Evolutionary conservation across 306 rosid genomes (phyloP), one percentile per base, ranked within the genome.

Genomic region (Prunus mume): DNA sequence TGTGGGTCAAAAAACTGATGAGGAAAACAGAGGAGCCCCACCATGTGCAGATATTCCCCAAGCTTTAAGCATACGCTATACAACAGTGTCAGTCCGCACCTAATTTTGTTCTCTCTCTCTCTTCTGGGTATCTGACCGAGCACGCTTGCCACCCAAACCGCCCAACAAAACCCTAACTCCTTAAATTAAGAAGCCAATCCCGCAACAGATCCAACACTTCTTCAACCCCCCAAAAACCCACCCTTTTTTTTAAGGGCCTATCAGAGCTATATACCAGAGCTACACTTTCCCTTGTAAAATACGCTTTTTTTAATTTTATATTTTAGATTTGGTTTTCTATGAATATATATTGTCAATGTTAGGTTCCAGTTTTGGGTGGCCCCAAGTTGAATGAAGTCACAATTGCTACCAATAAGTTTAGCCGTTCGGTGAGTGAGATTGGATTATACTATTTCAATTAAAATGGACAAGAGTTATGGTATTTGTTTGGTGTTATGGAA

Each of bases 21-120:
- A 13, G 15, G 38, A 25, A 24, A 62, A 3, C 27, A 74, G 18
- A 46, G 30, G 30, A 12, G 18, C 20, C 69, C 30, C 72, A 28
- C 66, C 82, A 78, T 63, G 72, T 78, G 81, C 57, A 62, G 38
- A 62, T 71, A 71, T 78, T 78, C 76, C 70, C n/a, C 0, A 0
- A 70, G 17, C 71, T 71, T 15, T 8, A 19, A 46, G 72, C 76
- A 51, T 15, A 30, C 25, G 9, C 72, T 4, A 32, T 8, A 65
- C 11, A 19, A n/a, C 0, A 34, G 41, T 6, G 41, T 34, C 41
- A 63, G 30, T 52, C 6, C 7, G 7, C 22, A 47, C 79, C 65
- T 20, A 64, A 64, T 65, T 34, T 30, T 47, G 22, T 24, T 25
- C 25, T 71, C 20, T 71, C 20, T 51, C 22, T 63, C 25, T 6